Evolutionary conservation across 805 yeast species (phyloP).

Genomic region (Zygotorulaspora danielsina): DNA sequence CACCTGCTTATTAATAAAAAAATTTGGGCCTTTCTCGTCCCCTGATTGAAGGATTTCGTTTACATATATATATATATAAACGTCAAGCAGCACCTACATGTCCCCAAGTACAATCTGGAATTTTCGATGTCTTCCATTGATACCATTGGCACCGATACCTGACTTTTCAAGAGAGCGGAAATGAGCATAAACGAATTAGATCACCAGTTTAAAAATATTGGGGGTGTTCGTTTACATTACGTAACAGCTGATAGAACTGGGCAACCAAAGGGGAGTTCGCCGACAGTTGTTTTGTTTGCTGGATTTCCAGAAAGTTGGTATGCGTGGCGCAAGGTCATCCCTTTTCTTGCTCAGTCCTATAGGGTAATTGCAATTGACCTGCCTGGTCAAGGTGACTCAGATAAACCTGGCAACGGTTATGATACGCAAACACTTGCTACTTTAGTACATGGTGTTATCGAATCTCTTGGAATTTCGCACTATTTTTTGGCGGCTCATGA

Average conservation of each 20-base stretch:
- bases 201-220: not conserved
- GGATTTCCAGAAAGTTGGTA: slow-evolving; percentile 16
- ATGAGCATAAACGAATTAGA: not conserved
- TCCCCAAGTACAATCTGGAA: not conserved
- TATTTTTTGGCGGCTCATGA: slow-evolving; percentile 13
- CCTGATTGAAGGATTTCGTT: not conserved
- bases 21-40: not conserved
- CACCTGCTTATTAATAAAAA: not conserved
- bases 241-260: slow-evolving; percentile 1
- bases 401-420: slow-evolving; percentile 11
- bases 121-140: not conserved
- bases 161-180: not conserved
- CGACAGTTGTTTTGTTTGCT: slow-evolving; percentile 6
- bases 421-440: slow-evolving; percentile 9
- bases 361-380: slow-evolving; percentile 9
- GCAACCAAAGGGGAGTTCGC: not conserved
- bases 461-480: not conserved
- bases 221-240: slow-evolving; percentile 1
- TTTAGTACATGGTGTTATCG: slow-evolving; percentile 6
- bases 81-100: not conserved
- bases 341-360: slow-evolving; percentile 1
- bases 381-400: slow-evolving; percentile 15
- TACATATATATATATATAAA: too few species aligned
- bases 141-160: not conserved
- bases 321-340: slow-evolving; percentile 12